Conservation (phyloP, 805 yeast genomes). For the Starmera amethionina region DNA sequence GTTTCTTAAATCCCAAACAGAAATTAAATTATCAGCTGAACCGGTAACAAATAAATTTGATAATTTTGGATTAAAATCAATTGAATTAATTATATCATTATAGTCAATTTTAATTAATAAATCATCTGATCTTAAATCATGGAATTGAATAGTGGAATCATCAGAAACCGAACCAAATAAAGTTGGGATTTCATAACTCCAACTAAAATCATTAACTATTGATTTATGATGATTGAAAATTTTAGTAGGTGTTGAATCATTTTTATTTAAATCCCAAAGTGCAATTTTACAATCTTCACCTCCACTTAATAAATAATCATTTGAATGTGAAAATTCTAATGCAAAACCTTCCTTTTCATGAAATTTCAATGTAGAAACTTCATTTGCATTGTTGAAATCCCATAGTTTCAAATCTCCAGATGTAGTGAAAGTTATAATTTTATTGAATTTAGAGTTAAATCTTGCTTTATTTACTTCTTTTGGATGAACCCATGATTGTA, state of each 20-base stretch:
- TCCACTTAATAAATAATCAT: constrained; percentile 45
- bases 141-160: constrained; percentile 50
- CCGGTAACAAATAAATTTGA: constrained; percentile 60
- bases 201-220: constrained; percentile 57
- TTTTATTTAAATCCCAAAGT: constrained; percentile 49
- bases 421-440: constrained; percentile 16
- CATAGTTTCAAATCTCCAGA: constrained; percentile 40
- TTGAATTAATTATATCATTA: constrained; percentile 54
- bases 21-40: constrained; percentile 65
- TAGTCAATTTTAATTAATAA: constrained; percentile 40
- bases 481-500: constrained; percentile 40
- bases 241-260: constrained; percentile 29
- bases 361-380: constrained; percentile 28
- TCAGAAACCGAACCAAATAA: constrained; percentile 67
- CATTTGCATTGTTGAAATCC: constrained; percentile 18
- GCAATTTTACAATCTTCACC: constrained; percentile 61
- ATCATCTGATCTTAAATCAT: constrained; percentile 39
- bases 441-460: constrained; percentile 24
- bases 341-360: constrained; percentile 65
- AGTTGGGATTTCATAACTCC: constrained; percentile 33
- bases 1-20: constrained; percentile 68
- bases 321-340: constrained; percentile 51
- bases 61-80: constrained; percentile 52
- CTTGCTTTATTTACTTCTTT: constrained; percentile 56
- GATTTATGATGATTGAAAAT: constrained; percentile 42